Evolutionary conservation across 192 early-diverging fungal species (phyloP).

Genomic region (Obelidium mucronatum): DNA sequence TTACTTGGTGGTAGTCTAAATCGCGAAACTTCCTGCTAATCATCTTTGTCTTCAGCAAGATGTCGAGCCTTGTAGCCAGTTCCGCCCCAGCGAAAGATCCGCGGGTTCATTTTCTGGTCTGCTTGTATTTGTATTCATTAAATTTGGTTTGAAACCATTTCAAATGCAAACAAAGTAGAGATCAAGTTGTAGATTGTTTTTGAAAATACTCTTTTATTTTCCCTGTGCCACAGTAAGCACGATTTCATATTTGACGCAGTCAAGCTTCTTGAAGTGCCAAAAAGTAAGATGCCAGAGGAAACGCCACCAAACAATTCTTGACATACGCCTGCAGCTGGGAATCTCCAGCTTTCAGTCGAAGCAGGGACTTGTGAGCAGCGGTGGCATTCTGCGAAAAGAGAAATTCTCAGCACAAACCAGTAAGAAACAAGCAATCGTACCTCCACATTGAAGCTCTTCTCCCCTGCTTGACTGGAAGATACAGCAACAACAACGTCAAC

Average conservation of each 20-base stretch:
- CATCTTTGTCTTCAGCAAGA: conserved; percentile 20
- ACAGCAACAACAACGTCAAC: conserved; percentile 29
- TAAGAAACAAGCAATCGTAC: background rate
- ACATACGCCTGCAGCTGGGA: conserved; percentile 31
- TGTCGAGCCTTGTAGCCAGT: conserved; percentile 1
- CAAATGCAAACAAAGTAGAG: background rate
- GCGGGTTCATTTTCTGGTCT: background rate
- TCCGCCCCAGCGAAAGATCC: conserved; percentile 32
- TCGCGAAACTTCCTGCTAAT: background rate
- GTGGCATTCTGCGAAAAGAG: conserved; percentile 28
- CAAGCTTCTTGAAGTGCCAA: conserved; percentile 17
- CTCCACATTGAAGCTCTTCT: conserved; percentile 25
- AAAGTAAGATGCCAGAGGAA: conserved; percentile 41
- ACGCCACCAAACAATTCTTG: conserved; percentile 5
- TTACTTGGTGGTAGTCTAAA: background rate
- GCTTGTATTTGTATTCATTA: background rate
- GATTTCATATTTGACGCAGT: no score
- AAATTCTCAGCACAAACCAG: background rate
- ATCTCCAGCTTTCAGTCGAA: conserved; percentile 1
- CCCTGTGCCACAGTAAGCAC: no score
- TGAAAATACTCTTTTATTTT: no score
- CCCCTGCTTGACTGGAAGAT: background rate
- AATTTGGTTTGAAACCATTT: background rate
- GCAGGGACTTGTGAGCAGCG: conserved; percentile 34
- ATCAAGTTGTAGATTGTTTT: no score